Evolutionary conservation across 2,329 filamentous ascomycete species (phyloP), one percentile per base, ranked within the genome.

Genomic region (Beauveria caledonica): DNA sequence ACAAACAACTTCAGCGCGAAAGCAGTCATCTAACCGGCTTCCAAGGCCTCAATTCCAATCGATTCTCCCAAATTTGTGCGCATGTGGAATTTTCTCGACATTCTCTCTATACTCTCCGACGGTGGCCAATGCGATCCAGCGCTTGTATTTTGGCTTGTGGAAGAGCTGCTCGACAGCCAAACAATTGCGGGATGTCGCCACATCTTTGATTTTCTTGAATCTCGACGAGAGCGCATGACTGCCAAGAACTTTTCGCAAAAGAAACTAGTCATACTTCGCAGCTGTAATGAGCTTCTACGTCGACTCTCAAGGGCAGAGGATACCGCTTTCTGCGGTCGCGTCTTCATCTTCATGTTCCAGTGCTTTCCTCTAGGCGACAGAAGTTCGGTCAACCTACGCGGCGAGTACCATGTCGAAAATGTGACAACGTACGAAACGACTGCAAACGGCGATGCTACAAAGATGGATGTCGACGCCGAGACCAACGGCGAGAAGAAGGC

Each of bases 301-400:
- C 84, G 94, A 50, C 80, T 99, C 2, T 97, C 94, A n/a, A 85
- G 94, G 60, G 93, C 94, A 4, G 92, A 97, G 72, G 94, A 99
- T 73, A 95, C 94, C 0, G 92, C 95, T 0, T 99, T 99, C 71
- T 99, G 94, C 69, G 94, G 94, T 17, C 85, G 94, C 44, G 94
- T 99, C 27, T 97, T 97, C 73, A 97, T 99, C 64, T 99, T 97
- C 73, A 85, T 99, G 70, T 99, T 97, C 73, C 94, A 99, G 72
- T 96, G 92, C 72, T 97, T 99, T 69, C 94, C 94, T 1, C 80
- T 99, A 0, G 93, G 93, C 36, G 95, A 99, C 74, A 94, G 93
- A 71, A 97, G 94, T 71, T 97, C 94, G 0, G 94, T 99, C 54
- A 99, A 99, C 69, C 80, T 97, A 44, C 85, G 94, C 56, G 94